Percentiles rank a stretch among this genome's conserved stretches.
Conservation (phyloP, 768 basidiomycete genomes). For the Paxillus rubicundulus region DNA sequence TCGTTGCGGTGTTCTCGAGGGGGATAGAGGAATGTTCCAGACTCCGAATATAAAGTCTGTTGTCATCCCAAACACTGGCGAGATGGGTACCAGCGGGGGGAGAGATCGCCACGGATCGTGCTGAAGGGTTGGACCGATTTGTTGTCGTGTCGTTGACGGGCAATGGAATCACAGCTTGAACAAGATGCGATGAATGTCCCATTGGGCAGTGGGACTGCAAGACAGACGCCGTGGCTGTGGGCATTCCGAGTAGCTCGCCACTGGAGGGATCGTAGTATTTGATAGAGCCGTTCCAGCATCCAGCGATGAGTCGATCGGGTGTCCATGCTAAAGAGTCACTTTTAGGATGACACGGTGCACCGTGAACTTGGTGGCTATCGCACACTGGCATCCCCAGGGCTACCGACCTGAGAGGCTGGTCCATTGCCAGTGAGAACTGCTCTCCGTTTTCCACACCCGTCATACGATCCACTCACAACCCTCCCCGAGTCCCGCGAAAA, state of each 20-base stretch:
- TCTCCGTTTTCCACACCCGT: no score
- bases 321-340: no score
- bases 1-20: conserved; percentile 7
- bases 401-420: no score
- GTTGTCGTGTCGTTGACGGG: conserved; percentile 19
- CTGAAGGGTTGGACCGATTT: conserved; percentile 15
- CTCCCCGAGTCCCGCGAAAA: no score
- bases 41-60: conserved; percentile 14
- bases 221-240: conserved; percentile 19
- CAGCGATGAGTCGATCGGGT: conserved; percentile 4
- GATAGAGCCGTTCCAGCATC: conserved; percentile 17
- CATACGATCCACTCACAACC: conserved; percentile 7
- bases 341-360: no score
- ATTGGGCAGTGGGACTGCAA: conserved; percentile 18
- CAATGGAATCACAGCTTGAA: conserved; percentile 28
- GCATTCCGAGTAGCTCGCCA: conserved; percentile 5
- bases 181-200: conserved; percentile 24
- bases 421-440: no score
- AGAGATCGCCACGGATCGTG: conserved; percentile 20
- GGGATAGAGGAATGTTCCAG: conserved; percentile 9
- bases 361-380: no score
- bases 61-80: conserved; percentile 15
- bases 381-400: no score
- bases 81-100: conserved; percentile 13
- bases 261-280: conserved; percentile 9